Base-by-base conservation (phyloP, 257 asterid genomes). In the Scutellaria minor region DNA sequence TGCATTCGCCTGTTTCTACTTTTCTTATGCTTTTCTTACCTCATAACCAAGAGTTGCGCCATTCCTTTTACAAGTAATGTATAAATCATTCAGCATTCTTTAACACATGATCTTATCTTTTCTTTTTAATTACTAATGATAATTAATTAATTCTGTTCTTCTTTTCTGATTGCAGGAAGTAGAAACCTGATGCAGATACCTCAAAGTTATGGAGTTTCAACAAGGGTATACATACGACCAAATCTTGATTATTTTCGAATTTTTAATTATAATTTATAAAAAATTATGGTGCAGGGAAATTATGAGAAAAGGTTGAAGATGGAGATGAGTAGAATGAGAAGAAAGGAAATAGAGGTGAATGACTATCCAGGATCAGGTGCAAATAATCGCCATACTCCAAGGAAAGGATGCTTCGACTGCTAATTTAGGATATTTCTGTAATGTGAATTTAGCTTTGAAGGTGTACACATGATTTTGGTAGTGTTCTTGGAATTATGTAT, bases 331-430 rank as follows among this genome's bases (percentile, higher is more conserved):
- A 31, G 37, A 31, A 31, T 31, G 37, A 31, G 37, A 31, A 31
- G 37, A 31, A 31, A 2, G 37, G 37, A 35, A 13, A 66, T 79
- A 24, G 85, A 87, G 77, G 53, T 83, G 59, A 71, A 81, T 59
- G 93, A 87, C 57, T 87, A 87, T 72, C 87, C 90, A 6, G 90
- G 90, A 40, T 82, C 92, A 1, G 90, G 90, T 64, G 88, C 92
- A 6, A 87, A 87, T 74, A 77, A 81, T 65, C 93, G 93, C 63
- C 93, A 87, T 61, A 87, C 82, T 11, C 92, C 92, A n/a, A 79
- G 70, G 73, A 78, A 80, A 82, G 66, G 48, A 37, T 81, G 85
- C 56, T 13, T 7, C 5, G 83, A 80, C 42, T 83, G 88, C 73
- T 83, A 75, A 57, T n/a, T 2, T 31, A 2, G 4, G 37, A 31